Evolutionary conservation across 352 stramenopile genomes (phyloP), one percentile per base, ranked within the genome.

Genomic region (Thalassiosira livingstoniorum): DNA sequence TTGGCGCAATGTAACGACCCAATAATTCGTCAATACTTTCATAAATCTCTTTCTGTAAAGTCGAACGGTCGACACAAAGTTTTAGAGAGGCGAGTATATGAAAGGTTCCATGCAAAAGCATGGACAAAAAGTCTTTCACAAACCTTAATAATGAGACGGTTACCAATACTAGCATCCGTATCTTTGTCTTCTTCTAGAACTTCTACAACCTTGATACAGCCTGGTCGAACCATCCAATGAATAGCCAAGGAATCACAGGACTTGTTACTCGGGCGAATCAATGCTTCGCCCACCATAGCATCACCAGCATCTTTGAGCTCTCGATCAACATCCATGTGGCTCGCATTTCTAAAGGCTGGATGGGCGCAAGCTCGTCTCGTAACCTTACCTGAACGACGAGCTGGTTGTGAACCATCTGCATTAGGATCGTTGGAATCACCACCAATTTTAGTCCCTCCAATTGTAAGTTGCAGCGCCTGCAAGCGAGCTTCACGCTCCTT

Each of bases 11-110:
- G 79, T 90, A 94, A 60, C 90, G 75, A 55, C 88, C 91, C 18
- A 94, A 65, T 42, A 95, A 78, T 57, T 95, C 91, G 81, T 95
- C 91, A 83, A 95, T 93, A 87, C 88, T 93, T 72, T 81, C 91
- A 75, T 92, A 95, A 32, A 85, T 82, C 78, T 95, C 88, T 69
- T 91, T 87, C 83, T 90, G 60, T 77, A 72, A n/a, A n/a, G n/a
- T n/a, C n/a, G n/a, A n/a, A n/a, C n/a, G n/a, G n/a, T n/a, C n/a
- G n/a, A n/a, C n/a, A n/a, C n/a, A n/a, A n/a, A n/a, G n/a, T n/a
- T n/a, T n/a, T n/a, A n/a, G n/a, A n/a, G n/a, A n/a, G n/a, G n/a
- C n/a, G n/a, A 37, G 55, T 60, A 0, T 34, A 61, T 18, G 42
- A 51, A 51, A 7, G 42, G 7, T 21, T 62, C 4, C 5, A 0